Evolutionary conservation across 306 rosid species (phyloP).

Genomic region (Cucurbita argyrosperma): DNA sequence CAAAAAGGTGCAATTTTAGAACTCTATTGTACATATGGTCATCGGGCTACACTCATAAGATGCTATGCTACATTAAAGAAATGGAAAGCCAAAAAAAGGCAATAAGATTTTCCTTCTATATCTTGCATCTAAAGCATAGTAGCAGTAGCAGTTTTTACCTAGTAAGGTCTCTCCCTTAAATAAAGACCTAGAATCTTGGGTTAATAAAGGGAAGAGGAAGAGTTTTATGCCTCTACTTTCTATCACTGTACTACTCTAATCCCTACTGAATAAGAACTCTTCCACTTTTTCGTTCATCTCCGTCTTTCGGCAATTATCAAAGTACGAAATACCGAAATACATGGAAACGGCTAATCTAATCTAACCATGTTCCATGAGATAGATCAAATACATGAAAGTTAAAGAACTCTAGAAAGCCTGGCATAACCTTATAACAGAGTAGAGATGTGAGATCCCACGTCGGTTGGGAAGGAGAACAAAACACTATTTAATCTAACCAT

Average conservation of each 20-base stretch:
- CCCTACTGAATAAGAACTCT: background rate
- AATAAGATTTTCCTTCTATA: background rate
- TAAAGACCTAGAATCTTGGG: background rate
- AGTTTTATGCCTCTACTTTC: background rate
- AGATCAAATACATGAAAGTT: background rate
- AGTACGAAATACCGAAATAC: background rate
- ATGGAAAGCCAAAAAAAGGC: too few relatives aligned
- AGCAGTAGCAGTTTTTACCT: background rate
- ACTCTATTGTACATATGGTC: background rate
- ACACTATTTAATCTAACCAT: background rate
- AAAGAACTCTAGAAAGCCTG: background rate
- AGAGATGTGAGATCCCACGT: too few relatives aligned
- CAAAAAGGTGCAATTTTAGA: background rate
- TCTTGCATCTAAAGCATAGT: background rate
- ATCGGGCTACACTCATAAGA: background rate
- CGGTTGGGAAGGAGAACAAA: too few relatives aligned
- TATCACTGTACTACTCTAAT: background rate
- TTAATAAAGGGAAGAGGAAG: background rate
- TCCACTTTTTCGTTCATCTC: background rate
- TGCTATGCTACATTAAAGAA: background rate
- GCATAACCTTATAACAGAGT: background rate
- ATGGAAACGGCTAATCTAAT: too few relatives aligned
- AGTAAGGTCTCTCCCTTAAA: background rate
- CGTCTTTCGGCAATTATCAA: background rate
- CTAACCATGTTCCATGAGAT: too few relatives aligned